Evolutionary conservation across 2,329 filamentous ascomycete genomes (phyloP).

Genomic region (Phoma sp.): DNA sequence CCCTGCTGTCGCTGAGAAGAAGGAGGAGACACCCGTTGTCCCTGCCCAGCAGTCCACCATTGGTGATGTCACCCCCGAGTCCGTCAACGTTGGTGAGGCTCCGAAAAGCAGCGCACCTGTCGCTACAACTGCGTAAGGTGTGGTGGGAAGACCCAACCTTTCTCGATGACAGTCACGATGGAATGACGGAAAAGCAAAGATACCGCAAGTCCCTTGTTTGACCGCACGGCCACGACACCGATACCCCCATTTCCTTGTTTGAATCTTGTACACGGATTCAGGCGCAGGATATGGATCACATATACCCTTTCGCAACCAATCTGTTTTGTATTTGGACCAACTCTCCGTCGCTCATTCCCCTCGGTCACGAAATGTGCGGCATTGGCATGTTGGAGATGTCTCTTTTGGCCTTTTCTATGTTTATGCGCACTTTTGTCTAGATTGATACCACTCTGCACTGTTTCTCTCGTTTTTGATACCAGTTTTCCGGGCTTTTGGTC

Average conservation of each 20-base stretch:
- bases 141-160: constrained; percentile 50
- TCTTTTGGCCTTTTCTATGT: constrained; percentile 41
- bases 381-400: constrained; percentile 46
- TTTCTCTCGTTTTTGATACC: constrained; percentile 51
- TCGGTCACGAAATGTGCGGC: constrained; percentile 45
- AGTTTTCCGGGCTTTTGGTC: constrained; percentile 39
- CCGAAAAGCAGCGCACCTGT: constrained; percentile 50
- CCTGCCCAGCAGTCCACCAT: constrained; percentile 42
- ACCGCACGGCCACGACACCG: constrained; percentile 45
- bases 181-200: constrained; percentile 54
- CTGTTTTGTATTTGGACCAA: constrained; percentile 37
- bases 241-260: constrained; percentile 42
- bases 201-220: constrained; percentile 49
- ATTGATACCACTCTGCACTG: constrained; percentile 54
- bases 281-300: constrained; percentile 42
- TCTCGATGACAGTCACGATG: constrained; percentile 51
- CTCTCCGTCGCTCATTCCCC: constrained; percentile 35
- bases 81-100: constrained; percentile 50
- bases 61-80: constrained; percentile 49
- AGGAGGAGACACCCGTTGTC: constrained; percentile 36
- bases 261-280: constrained; percentile 34
- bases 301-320: constrained; percentile 41
- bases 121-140: constrained; percentile 53
- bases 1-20: constrained; percentile 38
- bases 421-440: constrained; percentile 50